These are phyloP conservation scores for Melocanna baccifera DNA, from an alignment of 176 grass and related monocot genomes.

Conservation along the genomic window DNA sequence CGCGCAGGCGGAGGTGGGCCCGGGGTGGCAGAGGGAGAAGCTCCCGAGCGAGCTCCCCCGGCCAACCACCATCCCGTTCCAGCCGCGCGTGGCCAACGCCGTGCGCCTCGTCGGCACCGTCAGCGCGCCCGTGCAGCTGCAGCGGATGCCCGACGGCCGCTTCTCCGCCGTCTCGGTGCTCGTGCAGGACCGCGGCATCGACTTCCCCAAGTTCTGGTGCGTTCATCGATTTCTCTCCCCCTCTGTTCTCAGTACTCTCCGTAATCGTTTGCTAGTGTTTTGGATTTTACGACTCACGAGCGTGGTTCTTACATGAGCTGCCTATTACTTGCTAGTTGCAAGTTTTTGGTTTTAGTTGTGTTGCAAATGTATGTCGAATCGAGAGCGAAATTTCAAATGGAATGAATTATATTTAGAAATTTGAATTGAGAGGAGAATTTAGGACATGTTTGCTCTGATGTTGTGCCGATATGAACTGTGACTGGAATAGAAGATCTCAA, in stretches of 20 bases:
- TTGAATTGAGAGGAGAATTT: neutral
- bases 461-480: neutral
- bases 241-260: neutral
- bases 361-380: neutral
- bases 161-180: constrained; percentile 67
- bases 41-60: constrained; percentile 31
- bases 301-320: neutral
- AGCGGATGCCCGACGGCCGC: constrained; percentile 45
- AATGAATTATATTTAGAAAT: neutral
- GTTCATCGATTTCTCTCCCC: neutral
- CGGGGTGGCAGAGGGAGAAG: constrained; percentile 27
- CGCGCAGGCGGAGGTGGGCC: neutral
- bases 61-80: constrained; percentile 65
- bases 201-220: constrained; percentile 67
- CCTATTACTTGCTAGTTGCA: neutral
- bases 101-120: constrained; percentile 66
- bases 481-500: neutral
- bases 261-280: neutral
- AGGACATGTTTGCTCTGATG: neutral
- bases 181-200: constrained; percentile 35
- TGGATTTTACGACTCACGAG: neutral
- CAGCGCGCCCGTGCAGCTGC: constrained; percentile 59
- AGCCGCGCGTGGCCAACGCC: constrained; percentile 61
- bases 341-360: neutral
- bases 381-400: neutral